Conservation (phyloP, 179 eudicot genomes). For the Heliamphora pulchella region DNA sequence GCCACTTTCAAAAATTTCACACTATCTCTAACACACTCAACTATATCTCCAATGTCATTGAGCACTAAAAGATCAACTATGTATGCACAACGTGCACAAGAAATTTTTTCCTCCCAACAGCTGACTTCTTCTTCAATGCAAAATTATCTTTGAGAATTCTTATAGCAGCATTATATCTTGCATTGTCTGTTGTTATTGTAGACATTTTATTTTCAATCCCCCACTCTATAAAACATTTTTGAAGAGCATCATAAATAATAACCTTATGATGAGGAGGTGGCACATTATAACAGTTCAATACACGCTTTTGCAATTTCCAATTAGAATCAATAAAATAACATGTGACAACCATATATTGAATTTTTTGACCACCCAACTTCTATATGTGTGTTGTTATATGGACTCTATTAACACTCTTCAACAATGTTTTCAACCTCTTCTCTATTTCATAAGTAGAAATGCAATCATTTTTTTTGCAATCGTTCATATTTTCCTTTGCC, state of each 20-base stretch:
- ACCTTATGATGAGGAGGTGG: slow-evolving; percentile 9
- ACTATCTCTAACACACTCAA: slow-evolving; percentile 4
- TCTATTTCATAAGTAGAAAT: background rate
- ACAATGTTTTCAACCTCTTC: background rate
- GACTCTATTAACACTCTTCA: slow-evolving; percentile 1
- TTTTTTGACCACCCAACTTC: slow-evolving; percentile 7
- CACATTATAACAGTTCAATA: slow-evolving; percentile 13
- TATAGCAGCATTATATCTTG: background rate
- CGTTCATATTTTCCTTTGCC: background rate
- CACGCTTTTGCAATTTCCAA: slow-evolving; percentile 21
- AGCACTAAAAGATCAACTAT: slow-evolving; percentile 17
- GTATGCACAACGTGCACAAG: slow-evolving; percentile 13
- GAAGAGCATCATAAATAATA: too few relatives aligned
- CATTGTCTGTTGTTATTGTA: slow-evolving; percentile 20
- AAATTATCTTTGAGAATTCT: background rate
- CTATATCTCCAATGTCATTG: background rate
- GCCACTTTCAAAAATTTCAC: background rate
- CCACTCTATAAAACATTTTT: slow-evolving; percentile 7
- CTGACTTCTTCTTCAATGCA: background rate
- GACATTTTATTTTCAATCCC: slow-evolving; percentile 15
- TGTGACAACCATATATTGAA: background rate
- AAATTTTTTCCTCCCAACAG: background rate
- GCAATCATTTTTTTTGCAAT: background rate
- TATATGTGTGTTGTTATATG: slow-evolving; percentile 11
- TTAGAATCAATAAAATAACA: background rate